Evolutionary conservation across 73 alveolate species (phyloP).

Genomic region (Tetrahymena malaccensis): DNA sequence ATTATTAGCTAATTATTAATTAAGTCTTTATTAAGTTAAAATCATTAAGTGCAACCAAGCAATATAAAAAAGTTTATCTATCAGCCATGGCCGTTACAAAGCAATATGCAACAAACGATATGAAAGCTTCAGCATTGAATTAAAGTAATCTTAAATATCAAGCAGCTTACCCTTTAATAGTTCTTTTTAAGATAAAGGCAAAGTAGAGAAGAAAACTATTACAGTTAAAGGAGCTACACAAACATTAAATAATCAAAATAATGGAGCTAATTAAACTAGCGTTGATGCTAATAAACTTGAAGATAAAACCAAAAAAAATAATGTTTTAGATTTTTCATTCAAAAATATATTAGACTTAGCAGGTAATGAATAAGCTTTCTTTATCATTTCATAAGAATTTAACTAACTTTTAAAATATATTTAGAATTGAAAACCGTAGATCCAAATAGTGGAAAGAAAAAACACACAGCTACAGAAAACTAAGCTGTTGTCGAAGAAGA

Average conservation of each 20-base stretch:
- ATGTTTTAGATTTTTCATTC: not conserved
- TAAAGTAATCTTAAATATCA: not conserved
- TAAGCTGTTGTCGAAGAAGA: not conserved
- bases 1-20: too few species aligned
- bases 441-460: not conserved
- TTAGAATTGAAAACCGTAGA: not conserved
- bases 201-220: not conserved
- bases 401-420: not conserved
- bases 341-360: not conserved
- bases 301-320: not conserved
- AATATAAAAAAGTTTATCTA: not conserved
- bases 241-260: not conserved
- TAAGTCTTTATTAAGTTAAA: not conserved
- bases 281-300: not conserved
- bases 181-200: not conserved
- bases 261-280: not conserved
- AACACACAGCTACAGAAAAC: not conserved
- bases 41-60: not conserved
- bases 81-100: not conserved
- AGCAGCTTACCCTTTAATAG: not conserved
- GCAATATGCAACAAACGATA: not conserved
- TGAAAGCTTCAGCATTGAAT: not conserved
- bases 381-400: not conserved
- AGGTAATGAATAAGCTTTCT: not conserved
- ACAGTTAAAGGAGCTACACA: not conserved